Base-by-base conservation (phyloP, 2,329 filamentous ascomycete species). In the Paraconiothyrium brasiliense region DNA sequence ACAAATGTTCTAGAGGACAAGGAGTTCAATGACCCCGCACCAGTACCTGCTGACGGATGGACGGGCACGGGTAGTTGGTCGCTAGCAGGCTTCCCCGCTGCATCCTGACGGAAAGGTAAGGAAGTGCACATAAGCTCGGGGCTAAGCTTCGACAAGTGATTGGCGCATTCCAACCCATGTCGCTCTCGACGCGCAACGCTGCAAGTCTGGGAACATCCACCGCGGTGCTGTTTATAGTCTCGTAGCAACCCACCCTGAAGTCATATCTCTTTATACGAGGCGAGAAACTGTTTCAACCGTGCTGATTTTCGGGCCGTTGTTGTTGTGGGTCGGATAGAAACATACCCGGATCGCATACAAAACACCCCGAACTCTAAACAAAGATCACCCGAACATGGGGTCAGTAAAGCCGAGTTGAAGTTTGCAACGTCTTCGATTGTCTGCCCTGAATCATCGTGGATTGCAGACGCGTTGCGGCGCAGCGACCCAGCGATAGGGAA, bases 11-110 rank as follows among this genome's bases (percentile, higher is more conserved):
- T 30, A 30, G 27, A 30, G 27, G 27, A 30, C 2, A 30, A 30
- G 27, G 6, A 27, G 48, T 9, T 37, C 8, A 13, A 47, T 5
- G 13, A 47, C 59, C 59, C 59, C 59, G 59, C 59, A 37, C 11
- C 24, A 13, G 24, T 9, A 48, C 32, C 16, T 50, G 27, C 34
- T 32, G 32, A 51, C 30, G 32, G 44, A 57, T 13, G 43, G 34
- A 27, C n/a, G 27, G 14, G 16, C 39, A 48, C 43, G 43, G 24
- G 48, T 48, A 16, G 50, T 37, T 37, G 13, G 24, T 24, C 14
- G 37, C 43, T 56, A 56, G 41, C 56, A 62, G 37, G 60, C 60
- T 62, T 62, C 51, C 56, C 60, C 60, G 60, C 60, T 55, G 49
- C 20, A 55, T 32, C n/a, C n/a, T 47, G 47, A 51, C 22, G 50